Conservation (phyloP, 345 rosid genomes). For the Eucalyptus regnans region DNA sequence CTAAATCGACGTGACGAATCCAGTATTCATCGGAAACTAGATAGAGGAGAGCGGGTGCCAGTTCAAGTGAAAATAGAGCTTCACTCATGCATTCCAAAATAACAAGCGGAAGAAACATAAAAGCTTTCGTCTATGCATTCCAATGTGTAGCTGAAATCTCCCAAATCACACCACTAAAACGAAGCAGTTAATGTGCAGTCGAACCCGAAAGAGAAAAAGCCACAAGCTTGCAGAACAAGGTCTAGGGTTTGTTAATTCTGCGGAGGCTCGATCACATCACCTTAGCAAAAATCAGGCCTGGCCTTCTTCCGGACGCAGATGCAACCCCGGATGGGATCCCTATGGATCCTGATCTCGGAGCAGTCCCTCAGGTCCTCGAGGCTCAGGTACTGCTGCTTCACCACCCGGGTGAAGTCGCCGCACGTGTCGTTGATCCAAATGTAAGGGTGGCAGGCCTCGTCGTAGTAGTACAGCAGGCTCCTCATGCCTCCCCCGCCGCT, state of each 20-base stretch:
- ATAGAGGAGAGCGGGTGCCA: not conserved
- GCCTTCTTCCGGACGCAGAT: constrained; percentile 64
- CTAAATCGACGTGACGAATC: not conserved
- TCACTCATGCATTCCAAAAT: not conserved
- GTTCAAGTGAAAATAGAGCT: not conserved
- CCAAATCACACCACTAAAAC: not conserved
- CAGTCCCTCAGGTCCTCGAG: constrained; percentile 70
- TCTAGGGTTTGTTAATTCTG: not conserved
- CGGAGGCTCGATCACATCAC: not conserved
- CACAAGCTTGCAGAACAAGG: not conserved
- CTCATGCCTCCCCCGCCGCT: constrained; percentile 20
- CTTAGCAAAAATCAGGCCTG: constrained; percentile 57
- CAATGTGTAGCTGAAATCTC: not conserved
- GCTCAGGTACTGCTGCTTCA: constrained; percentile 83
- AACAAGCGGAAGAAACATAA: not conserved
- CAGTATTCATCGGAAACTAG: not conserved
- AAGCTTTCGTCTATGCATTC: not conserved
- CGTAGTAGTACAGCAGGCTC: constrained; percentile 57
- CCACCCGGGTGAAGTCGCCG: constrained; percentile 67
- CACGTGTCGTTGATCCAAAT: constrained; percentile 76
- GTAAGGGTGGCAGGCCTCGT: constrained; percentile 71
- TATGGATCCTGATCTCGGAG: constrained; percentile 66
- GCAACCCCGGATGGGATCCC: constrained; percentile 68
- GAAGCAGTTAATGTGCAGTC: not conserved
- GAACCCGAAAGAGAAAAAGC: not conserved